Base-by-base conservation (phyloP, 768 basidiomycete genomes). In the Mycena albidolilacea region DNA sequence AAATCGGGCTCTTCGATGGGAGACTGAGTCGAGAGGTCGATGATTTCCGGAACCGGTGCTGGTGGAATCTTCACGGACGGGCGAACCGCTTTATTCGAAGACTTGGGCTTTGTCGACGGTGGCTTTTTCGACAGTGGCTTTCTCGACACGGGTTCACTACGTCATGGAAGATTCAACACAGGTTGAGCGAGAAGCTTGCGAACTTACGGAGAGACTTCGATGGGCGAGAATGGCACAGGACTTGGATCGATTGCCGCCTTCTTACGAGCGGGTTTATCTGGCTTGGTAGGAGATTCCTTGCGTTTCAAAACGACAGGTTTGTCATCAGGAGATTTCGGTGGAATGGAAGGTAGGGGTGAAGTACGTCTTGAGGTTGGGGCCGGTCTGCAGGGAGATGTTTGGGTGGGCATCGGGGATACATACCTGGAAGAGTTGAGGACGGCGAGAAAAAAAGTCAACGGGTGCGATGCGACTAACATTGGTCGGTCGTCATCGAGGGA, bases 1-100 rank as follows among this genome's bases (percentile, higher is more conserved):
- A 75, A 75, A 30, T 75, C 62, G 8, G 75, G 60, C 15, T 72
- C 71, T 44, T 75, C 75, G 62, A 75, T 75, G 17, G 75, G 75
- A n/a, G 67, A 69, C 38, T 59, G 21, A 15, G 46, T 50, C 17
- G 74, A 72, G 30, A 75, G 59, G 57, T 72, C 74, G 54, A 69
- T 71, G n/a, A 64, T 55, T 44, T 59, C 64, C 12, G 75, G 71
- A 21, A 52, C 61, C 6, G 61, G 68, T 1, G 50, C 39, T 6
- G n/a, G 44, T 10, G 75, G 69, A 15, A 70, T 70, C 43, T 72
- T 72, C 7, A 69, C 52, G 15, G 63, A 7, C 21, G 69, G 69
- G 7, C 48, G 61, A 7, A 57, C 19, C 38, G 37, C 48, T 66
- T 63, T 74, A 35, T 52, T 44, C 15, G 55, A 55, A 17, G 66